phyloP scores from a whole-genome alignment of 805 yeast species.

The Blastobotrys americana region DNA sequence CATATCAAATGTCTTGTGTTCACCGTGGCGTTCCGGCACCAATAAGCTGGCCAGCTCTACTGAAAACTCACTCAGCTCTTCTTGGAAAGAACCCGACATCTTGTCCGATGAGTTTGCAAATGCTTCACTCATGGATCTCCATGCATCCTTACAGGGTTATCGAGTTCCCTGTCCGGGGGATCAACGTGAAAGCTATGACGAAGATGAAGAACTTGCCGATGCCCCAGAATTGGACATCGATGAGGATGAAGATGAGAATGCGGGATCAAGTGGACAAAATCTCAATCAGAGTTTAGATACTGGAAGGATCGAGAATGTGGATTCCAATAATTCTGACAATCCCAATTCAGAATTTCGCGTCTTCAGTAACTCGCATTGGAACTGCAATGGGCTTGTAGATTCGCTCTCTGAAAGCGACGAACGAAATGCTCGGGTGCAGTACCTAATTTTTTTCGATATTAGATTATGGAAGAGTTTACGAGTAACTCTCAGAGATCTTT shows the following conservation, averaged over 20 bases:
- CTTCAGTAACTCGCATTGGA: not conserved
- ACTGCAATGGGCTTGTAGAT: not conserved
- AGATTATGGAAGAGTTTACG: constrained; percentile 65
- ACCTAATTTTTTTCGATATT: constrained; percentile 56
- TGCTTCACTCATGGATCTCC: constrained; percentile 4
- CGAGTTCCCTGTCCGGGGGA: constrained; percentile 12
- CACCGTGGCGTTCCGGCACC: constrained; percentile 56
- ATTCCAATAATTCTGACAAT: not conserved
- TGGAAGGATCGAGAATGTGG: not conserved
- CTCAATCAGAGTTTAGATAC: not conserved
- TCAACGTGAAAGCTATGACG: constrained; percentile 1
- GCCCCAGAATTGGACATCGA: constrained; percentile 5
- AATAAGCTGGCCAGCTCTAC: constrained; percentile 5
- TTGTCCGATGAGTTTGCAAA: constrained; percentile 1
- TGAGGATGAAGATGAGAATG: constrained; percentile 3
- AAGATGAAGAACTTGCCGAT: constrained; percentile 5
- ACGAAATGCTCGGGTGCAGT: constrained; percentile 42
- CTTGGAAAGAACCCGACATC: not conserved
- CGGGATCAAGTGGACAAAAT: not conserved
- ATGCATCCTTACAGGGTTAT: constrained; percentile 12
- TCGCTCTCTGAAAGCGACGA: not conserved
- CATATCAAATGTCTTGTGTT: constrained; percentile 51
- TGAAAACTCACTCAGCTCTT: constrained; percentile 1
- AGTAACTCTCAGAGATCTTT: constrained; percentile 51
- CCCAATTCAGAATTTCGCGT: not conserved